These are phyloP conservation scores for Dipodascopsis tothii DNA, from an alignment of 805 yeast species.

Conservation along the genomic window DNA sequence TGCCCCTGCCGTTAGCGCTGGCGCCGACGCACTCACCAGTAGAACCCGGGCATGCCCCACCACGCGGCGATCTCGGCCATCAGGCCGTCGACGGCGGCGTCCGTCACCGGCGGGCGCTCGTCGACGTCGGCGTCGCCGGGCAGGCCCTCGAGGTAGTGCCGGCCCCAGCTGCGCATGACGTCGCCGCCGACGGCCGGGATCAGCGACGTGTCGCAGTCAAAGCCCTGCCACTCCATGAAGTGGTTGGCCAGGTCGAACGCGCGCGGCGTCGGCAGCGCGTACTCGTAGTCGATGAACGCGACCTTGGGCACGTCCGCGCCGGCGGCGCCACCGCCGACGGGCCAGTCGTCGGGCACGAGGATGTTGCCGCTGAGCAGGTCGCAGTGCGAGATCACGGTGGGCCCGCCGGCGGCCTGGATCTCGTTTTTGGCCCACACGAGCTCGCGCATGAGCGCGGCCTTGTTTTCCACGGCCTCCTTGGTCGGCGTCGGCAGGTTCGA, in stretches of 20 bases:
- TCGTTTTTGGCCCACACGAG: slow-evolving; percentile 46
- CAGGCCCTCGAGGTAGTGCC: slow-evolving; percentile 43
- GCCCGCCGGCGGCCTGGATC: slow-evolving; percentile 42
- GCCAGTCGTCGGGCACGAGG: slow-evolving; percentile 44
- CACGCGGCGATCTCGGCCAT: slow-evolving; percentile 51
- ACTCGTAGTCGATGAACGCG: slow-evolving; percentile 64
- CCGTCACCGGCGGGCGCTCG: slow-evolving; percentile 8
- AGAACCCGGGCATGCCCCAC: slow-evolving; percentile 76
- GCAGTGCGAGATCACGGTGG: slow-evolving; percentile 55
- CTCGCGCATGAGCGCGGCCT: slow-evolving; percentile 42
- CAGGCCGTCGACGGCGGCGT: slow-evolving; percentile 36
- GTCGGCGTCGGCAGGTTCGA: slow-evolving; percentile 47
- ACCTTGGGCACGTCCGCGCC: slow-evolving; percentile 25
- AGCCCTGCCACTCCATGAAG: slow-evolving; percentile 77
- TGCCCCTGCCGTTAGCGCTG: slow-evolving; percentile 39
- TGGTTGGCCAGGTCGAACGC: slow-evolving; percentile 72
- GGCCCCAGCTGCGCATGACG: slow-evolving; percentile 50
- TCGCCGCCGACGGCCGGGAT: slow-evolving; percentile 52
- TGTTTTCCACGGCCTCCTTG: slow-evolving; percentile 27
- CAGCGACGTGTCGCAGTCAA: slow-evolving; percentile 54
- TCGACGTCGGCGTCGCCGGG: neutral
- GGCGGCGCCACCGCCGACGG: slow-evolving; percentile 6
- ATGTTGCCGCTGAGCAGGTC: slow-evolving; percentile 70
- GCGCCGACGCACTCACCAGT: slow-evolving; percentile 37
- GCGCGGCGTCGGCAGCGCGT: slow-evolving; percentile 63